phyloP scores from a whole-genome alignment of 306 rosid species.

The Comarum palustre region DNA sequence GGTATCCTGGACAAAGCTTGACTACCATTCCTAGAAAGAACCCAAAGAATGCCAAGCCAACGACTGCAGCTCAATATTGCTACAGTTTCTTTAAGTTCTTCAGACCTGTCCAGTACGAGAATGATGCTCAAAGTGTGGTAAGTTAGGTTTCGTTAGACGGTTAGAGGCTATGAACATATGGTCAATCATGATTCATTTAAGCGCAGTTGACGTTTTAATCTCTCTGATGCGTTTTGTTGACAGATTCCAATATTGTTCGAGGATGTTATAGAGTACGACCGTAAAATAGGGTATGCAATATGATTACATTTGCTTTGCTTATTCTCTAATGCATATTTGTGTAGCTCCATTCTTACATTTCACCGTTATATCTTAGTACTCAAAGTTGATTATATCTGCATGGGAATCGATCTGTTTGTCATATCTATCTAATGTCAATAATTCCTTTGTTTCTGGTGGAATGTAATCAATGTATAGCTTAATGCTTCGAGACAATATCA shows the following conservation, averaged over 20 bases:
- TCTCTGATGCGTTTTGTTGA: neutral
- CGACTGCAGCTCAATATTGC: slow-evolving; percentile 46
- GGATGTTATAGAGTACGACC: slow-evolving; percentile 57
- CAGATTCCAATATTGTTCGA: slow-evolving; percentile 52
- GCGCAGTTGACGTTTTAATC: neutral
- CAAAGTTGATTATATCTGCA: neutral
- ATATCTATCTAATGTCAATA: slow-evolving; percentile 9
- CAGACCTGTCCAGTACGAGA: slow-evolving; percentile 68
- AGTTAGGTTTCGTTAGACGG: neutral
- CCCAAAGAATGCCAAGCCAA: slow-evolving; percentile 41
- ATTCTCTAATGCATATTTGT: neutral
- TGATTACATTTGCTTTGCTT: slow-evolving; percentile 4
- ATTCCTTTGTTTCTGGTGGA: slow-evolving; percentile 10
- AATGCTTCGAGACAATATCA: slow-evolving; percentile 42
- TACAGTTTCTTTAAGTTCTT: slow-evolving; percentile 77
- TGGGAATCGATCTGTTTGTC: slow-evolving; percentile 2
- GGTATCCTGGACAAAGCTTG: slow-evolving; percentile 69
- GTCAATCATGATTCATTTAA: neutral
- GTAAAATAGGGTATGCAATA: slow-evolving; percentile 55
- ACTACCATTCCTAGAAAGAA: slow-evolving; percentile 74
- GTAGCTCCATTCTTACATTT: neutral
- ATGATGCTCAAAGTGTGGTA: slow-evolving; percentile 66
- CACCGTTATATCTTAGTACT: neutral
- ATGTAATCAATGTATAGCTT: slow-evolving; percentile 45
- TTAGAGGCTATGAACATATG: neutral